Conservation (phyloP, 805 yeast species). For the Cyberlindnera sargentensis region DNA sequence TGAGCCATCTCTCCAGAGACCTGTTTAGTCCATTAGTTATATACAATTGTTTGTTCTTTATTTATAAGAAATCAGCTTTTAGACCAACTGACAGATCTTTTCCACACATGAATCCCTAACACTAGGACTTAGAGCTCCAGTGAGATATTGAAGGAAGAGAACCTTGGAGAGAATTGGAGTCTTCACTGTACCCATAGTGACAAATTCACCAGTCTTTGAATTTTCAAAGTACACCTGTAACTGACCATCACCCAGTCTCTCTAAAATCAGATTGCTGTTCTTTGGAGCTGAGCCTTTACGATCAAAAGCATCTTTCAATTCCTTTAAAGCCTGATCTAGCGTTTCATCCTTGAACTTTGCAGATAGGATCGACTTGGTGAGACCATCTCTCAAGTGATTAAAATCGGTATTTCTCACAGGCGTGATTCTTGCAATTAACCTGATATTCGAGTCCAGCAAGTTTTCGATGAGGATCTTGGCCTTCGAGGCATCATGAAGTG, state of each 20-base stretch:
- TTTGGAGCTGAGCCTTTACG: conserved; percentile 69
- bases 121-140: conserved; percentile 64
- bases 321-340: conserved; percentile 57
- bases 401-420: conserved; percentile 91
- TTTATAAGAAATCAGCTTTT: not conserved
- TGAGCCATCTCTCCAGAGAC: conserved; percentile 37
- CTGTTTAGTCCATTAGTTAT: conserved; percentile 17
- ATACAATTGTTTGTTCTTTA: too few relatives aligned
- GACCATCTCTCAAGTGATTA: conserved; percentile 83
- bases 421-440: conserved; percentile 65
- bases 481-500: conserved; percentile 42
- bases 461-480: conserved; percentile 49
- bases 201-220: conserved; percentile 28
- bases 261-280: conserved; percentile 59
- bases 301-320: conserved; percentile 55
- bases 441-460: conserved; percentile 51
- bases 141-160: conserved; percentile 69
- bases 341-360: conserved; percentile 43
- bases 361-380: conserved; percentile 71
- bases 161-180: conserved; percentile 59
- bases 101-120: conserved; percentile 39
- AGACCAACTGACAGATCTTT: conserved; percentile 25
- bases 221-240: conserved; percentile 39
- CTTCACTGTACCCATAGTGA: conserved; percentile 49
- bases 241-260: conserved; percentile 41